Conservation (phyloP, 192 early-diverging fungal species). For the Chytriomyces sp. region DNA sequence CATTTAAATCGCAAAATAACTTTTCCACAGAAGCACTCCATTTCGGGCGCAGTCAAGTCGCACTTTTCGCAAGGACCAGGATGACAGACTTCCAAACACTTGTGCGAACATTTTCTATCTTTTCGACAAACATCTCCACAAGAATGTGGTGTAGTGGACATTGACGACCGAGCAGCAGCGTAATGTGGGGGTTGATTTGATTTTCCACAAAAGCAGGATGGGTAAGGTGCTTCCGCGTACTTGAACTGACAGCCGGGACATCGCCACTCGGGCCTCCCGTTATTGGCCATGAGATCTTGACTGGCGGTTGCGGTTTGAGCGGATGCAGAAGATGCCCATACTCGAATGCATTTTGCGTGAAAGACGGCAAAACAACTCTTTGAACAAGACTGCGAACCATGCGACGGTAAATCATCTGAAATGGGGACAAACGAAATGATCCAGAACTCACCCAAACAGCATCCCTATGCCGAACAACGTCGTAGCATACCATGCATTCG, state of each 20-base stretch:
- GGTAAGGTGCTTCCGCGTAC: conserved; percentile 64
- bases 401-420: too few relatives aligned
- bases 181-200: conserved; percentile 59
- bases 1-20: conserved; percentile 72
- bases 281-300: neutral
- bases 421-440: too few relatives aligned
- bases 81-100: conserved; percentile 77
- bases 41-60: conserved; percentile 73
- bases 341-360: conserved; percentile 67
- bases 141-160: conserved; percentile 72
- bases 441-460: conserved; percentile 63
- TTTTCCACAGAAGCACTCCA: conserved; percentile 85
- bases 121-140: conserved; percentile 82
- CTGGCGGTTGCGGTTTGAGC: conserved; percentile 10
- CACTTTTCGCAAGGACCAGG: conserved; percentile 95
- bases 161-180: conserved; percentile 50
- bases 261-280: conserved; percentile 63
- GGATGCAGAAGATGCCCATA: conserved; percentile 21
- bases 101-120: conserved; percentile 73
- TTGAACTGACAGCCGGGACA: conserved; percentile 92
- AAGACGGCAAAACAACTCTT: conserved; percentile 85
- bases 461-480: conserved; percentile 73
- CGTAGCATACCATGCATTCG: conserved; percentile 98
- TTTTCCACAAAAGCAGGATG: conserved; percentile 92
- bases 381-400: conserved; percentile 60